Percentiles rank a stretch among this genome's conserved stretches.
Conservation (phyloP, 1,139 yeast species). For the Geotrichum bryndzae region DNA sequence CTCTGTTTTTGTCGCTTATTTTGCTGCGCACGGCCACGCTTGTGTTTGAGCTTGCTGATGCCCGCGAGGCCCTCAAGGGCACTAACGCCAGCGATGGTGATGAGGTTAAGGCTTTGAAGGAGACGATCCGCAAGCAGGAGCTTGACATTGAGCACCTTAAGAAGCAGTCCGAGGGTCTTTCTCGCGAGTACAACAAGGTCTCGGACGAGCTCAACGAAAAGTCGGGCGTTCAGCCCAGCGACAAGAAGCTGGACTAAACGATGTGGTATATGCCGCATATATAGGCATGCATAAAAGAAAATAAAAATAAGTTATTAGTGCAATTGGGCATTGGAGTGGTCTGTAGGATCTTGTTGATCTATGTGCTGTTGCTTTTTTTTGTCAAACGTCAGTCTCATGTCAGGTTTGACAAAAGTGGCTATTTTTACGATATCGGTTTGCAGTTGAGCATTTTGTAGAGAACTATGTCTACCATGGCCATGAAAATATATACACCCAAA, state of each 20-base stretch:
- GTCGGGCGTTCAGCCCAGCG: conserved; percentile 23
- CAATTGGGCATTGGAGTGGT: too few relatives aligned
- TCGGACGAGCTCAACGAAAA: conserved; percentile 38
- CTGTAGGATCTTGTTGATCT: too few relatives aligned
- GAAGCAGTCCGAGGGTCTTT: conserved; percentile 62
- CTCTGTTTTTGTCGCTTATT: conserved; percentile 80
- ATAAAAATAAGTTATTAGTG: too few relatives aligned
- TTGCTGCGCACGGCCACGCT: conserved; percentile 80
- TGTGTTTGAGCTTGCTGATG: conserved; percentile 67
- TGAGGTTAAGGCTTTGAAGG: conserved; percentile 47
- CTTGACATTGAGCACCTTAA: conserved; percentile 60
- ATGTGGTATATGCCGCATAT: neutral
- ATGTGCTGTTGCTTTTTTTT: too few relatives aligned
- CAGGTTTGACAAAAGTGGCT: too few relatives aligned
- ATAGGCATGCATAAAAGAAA: neutral
- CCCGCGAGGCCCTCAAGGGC: conserved; percentile 42
- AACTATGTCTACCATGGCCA: too few relatives aligned
- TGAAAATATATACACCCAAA: too few relatives aligned
- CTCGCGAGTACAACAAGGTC: conserved; percentile 55
- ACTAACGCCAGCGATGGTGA: conserved; percentile 18
- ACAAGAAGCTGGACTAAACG: conserved; percentile 32
- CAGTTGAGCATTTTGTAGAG: too few relatives aligned
- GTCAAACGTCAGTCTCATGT: too few relatives aligned
- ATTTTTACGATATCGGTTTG: too few relatives aligned
- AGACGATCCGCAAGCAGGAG: conserved; percentile 54